Evolutionary conservation across 352 stramenopile species (phyloP).

Genomic region (Pythium sp.): DNA sequence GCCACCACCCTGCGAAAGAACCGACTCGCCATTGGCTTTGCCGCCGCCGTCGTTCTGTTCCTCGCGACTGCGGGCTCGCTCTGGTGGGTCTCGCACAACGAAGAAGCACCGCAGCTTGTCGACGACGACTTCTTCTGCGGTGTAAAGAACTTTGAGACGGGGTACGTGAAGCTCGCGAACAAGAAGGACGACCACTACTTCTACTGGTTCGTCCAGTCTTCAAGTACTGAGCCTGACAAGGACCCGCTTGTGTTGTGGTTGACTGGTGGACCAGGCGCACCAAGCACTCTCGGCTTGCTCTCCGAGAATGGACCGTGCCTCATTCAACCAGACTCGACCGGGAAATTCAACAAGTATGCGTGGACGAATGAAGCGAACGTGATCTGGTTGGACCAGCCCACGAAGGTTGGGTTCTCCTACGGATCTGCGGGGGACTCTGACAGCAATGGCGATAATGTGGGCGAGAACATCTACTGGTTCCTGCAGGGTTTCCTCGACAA

Average conservation of each 20-base stretch:
- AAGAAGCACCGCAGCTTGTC: too few relatives aligned
- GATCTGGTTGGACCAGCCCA: conserved; percentile 10
- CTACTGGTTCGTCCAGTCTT: conserved; percentile 66
- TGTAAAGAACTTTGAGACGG: conserved; percentile 38
- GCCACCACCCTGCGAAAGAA: too few relatives aligned
- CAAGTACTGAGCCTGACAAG: conserved; percentile 22
- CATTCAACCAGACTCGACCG: conserved; percentile 35
- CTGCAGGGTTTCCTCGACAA: conserved; percentile 50
- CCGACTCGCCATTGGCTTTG: too few relatives aligned
- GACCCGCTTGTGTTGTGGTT: conserved; percentile 68
- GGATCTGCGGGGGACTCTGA: conserved; percentile 22
- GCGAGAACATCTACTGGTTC: conserved; percentile 56
- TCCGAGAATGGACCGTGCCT: conserved; percentile 57
- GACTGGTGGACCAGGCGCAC: conserved; percentile 42
- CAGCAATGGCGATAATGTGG: conserved; percentile 29
- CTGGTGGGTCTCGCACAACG: too few relatives aligned
- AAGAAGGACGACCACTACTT: conserved; percentile 63
- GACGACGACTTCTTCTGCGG: conserved; percentile 30
- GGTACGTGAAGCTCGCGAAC: conserved; percentile 50
- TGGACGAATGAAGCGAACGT: conserved; percentile 54
- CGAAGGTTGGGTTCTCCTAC: conserved; percentile 26
- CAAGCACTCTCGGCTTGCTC: conserved; percentile 37
- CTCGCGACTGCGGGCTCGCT: too few relatives aligned
- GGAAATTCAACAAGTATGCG: conserved; percentile 36
- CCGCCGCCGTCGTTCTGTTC: too few relatives aligned